Base-by-base conservation (phyloP, 1,284 basidiomycete species). In the Leccinum pachyderme region DNA sequence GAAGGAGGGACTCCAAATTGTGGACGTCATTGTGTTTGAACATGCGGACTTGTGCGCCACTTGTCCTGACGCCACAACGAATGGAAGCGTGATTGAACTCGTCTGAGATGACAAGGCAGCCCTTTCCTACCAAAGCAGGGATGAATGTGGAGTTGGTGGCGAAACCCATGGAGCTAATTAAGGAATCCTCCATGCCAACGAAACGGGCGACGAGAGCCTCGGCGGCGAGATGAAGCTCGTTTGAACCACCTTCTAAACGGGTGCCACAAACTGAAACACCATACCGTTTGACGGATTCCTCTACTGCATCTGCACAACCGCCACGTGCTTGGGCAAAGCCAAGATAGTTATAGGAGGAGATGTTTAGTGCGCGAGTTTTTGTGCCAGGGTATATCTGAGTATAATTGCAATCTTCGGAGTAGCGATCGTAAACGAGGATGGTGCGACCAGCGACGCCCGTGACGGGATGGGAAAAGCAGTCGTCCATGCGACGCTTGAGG, bases 341-440 rank as follows among this genome's bases (percentile, higher is more conserved):
- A 64, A 99, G 92, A 71, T 99, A 99, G 77, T 99, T 99, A 81
- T 99, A 99, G 5, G 95, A 98, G 8, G 94, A 96, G 63, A 98
- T 89, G 73, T 99, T 99, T 65, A 99, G 86, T 0, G 88, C 91
- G 54, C 95, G 91, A 2, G 93, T 95, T 41, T 82, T 83, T 0
- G 79, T 82, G 59, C 95, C 96, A 1, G 91, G 90, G 61, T 89
- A 78, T 43, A 86, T 73, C 66, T 94, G 91, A 7, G 87, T 89
- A 66, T 83, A 79, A 75, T 93, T 91, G 76, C 89, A 87, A 73
- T 98, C 91, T 51, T 83, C 75, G 3, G 93, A 91, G 60, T 83
- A 80, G 48, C 96, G 90, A 75, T 99, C 94, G 47, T 95, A 83
- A 54, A 91, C 81, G 50, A 88, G 74, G 63, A 98, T 93, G 35